These are phyloP conservation scores for Scutellaria baicalensis DNA, from an alignment of 257 asterid genomes.

Conservation along the genomic window DNA sequence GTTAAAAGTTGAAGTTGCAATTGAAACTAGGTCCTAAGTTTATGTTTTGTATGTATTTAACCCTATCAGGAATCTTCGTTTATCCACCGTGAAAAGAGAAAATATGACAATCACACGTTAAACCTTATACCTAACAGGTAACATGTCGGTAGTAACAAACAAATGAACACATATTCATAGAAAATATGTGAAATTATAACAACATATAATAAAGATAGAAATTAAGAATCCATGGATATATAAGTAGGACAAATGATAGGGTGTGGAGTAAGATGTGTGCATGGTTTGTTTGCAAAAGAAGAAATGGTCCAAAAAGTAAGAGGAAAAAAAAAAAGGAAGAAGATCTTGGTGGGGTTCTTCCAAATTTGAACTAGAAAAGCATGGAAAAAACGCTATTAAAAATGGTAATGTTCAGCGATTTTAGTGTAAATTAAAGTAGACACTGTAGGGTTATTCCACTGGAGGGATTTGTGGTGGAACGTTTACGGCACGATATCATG, in stretches of 20 bases:
- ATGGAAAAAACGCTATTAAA: too few species aligned
- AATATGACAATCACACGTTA: too few species aligned
- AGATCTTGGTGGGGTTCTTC: neutral
- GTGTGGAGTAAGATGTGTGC: slow-evolving; percentile 19
- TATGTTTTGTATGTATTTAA: too few species aligned
- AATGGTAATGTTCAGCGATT: neutral
- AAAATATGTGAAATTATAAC: neutral
- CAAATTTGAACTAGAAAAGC: slow-evolving; percentile 7
- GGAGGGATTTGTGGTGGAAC: slow-evolving; percentile 7
- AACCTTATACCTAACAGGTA: too few species aligned
- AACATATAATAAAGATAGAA: neutral
- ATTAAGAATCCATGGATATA: neutral
- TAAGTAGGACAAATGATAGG: neutral
- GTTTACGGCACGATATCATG: slow-evolving; percentile 28
- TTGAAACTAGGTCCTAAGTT: too few species aligned
- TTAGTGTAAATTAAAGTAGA: neutral
- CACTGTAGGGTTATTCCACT: slow-evolving; percentile 3
- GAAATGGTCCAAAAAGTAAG: neutral
- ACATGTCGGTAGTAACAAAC: too few species aligned
- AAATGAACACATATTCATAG: too few species aligned
- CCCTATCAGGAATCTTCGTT: too few species aligned
- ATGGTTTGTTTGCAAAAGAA: slow-evolving; percentile 8
- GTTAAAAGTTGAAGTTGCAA: too few species aligned
- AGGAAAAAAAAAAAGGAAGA: neutral
- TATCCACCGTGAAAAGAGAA: too few species aligned